Evolutionary conservation across 2,329 filamentous ascomycete species (phyloP).

Genomic region (Mollisiaceae sp.): DNA sequence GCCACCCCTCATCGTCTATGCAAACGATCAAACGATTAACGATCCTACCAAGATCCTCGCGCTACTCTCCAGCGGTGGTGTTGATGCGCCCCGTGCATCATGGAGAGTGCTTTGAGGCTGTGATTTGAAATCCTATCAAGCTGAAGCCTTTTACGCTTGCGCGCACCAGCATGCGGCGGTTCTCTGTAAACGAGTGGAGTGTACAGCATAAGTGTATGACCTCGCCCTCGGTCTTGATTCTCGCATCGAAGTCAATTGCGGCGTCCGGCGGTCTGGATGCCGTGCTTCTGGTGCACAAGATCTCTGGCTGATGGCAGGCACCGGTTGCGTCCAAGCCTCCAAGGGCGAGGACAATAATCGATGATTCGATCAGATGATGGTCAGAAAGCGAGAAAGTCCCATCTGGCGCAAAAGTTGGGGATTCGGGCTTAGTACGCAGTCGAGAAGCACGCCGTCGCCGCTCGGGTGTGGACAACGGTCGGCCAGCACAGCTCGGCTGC

Average conservation of each 20-base stretch:
- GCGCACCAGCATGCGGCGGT: constrained; percentile 2
- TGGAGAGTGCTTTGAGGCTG: neutral
- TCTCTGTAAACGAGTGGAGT: neutral
- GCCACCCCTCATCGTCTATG: constrained; percentile 17
- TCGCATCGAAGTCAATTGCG: constrained; percentile 2
- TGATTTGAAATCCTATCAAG: neutral
- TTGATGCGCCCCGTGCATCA: constrained; percentile 15
- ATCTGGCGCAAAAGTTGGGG: neutral
- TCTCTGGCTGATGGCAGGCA: too few relatives aligned
- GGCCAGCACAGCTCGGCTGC: neutral
- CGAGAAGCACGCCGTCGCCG: too few relatives aligned
- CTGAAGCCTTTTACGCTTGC: neutral
- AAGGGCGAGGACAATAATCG: too few relatives aligned
- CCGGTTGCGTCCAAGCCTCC: too few relatives aligned
- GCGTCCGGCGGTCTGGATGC: neutral
- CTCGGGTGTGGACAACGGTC: neutral
- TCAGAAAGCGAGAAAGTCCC: too few relatives aligned
- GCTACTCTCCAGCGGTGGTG: neutral
- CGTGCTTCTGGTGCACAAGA: neutral
- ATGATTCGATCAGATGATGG: constrained; percentile 11
- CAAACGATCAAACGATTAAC: constrained; percentile 15
- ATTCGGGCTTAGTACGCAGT: neutral
- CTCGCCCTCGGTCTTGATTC: neutral
- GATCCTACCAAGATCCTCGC: constrained; percentile 21
- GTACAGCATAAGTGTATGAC: neutral